These are phyloP conservation scores for Maudiozyma turicensis DNA, from an alignment of 805 yeast species.

Conservation along the genomic window DNA sequence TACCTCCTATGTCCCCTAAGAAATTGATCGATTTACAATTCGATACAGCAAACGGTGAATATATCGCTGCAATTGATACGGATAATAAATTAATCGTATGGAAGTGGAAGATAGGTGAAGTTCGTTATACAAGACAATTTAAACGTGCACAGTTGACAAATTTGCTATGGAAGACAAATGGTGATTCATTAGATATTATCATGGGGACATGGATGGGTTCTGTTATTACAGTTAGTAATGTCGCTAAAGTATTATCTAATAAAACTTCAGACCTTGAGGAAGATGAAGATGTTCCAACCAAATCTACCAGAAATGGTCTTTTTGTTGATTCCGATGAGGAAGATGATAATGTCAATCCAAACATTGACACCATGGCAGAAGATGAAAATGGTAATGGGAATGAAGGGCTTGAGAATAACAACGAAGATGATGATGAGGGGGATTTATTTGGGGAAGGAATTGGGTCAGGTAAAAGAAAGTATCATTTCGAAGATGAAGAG, in stretches of 20 bases:
- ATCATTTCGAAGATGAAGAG: constrained; percentile 26
- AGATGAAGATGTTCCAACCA: constrained; percentile 2
- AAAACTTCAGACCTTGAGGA: background rate
- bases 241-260: constrained; percentile 12
- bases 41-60: constrained; percentile 48
- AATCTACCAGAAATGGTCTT: constrained; percentile 12
- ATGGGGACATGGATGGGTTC: constrained; percentile 35
- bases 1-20: constrained; percentile 4
- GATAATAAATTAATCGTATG: constrained; percentile 46
- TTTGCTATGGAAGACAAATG: constrained; percentile 29
- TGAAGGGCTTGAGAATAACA: constrained; percentile 7
- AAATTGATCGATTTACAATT: constrained; percentile 44
- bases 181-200: constrained; percentile 18
- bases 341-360: constrained; percentile 9
- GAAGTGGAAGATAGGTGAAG: constrained; percentile 35
- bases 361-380: constrained; percentile 12
- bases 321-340: constrained; percentile 26
- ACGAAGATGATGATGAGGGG: constrained; percentile 9
- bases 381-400: constrained; percentile 6
- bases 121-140: constrained; percentile 26
- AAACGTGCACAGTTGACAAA: constrained; percentile 21
- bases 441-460: constrained; percentile 21
- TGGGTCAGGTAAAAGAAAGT: constrained; percentile 15
- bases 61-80: constrained; percentile 49
- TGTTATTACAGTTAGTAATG: constrained; percentile 24